Evolutionary conservation across 2,329 filamentous ascomycete genomes (phyloP).

Genomic region (Pseudogymnoascus sp.): DNA sequence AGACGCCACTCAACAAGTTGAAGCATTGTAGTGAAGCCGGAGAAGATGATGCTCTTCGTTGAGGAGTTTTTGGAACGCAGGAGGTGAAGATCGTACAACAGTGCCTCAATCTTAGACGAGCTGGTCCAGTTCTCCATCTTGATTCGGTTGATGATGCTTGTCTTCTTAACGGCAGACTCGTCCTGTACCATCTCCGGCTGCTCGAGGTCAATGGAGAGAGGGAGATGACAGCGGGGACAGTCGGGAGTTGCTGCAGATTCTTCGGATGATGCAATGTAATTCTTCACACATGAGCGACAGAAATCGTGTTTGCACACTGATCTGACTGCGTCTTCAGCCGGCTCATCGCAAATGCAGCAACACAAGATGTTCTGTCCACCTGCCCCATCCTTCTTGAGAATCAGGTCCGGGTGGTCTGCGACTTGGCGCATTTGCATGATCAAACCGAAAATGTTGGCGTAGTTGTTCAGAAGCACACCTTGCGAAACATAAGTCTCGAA

Average conservation of each 20-base stretch:
- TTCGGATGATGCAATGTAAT: slow-evolving; percentile 71
- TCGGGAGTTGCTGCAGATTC: slow-evolving; percentile 53
- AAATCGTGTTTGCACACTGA: slow-evolving; percentile 92
- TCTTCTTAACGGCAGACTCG: slow-evolving; percentile 79
- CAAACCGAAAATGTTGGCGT: slow-evolving; percentile 96
- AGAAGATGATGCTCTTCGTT: slow-evolving; percentile 95
- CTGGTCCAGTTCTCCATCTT: slow-evolving; percentile 99
- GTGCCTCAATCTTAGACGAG: slow-evolving; percentile 93
- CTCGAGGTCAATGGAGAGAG: slow-evolving; percentile 82
- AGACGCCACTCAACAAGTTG: slow-evolving; percentile 96
- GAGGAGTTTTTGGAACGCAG: slow-evolving; percentile 87
- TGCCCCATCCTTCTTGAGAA: slow-evolving; percentile 78
- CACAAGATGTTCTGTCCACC: slow-evolving; percentile 85
- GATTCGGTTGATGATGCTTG: slow-evolving; percentile 95
- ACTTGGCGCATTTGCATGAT: slow-evolving; percentile 99
- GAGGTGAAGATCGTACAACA: slow-evolving; percentile 89
- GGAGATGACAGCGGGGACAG: slow-evolving; percentile 88
- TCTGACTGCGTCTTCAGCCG: slow-evolving; percentile 87
- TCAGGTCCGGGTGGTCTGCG: slow-evolving; percentile 89
- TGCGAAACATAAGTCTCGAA: slow-evolving; percentile 95
- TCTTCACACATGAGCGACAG: slow-evolving; percentile 71
- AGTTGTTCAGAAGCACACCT: slow-evolving; percentile 92
- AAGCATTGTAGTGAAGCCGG: slow-evolving; percentile 94
- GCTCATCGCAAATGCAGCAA: slow-evolving; percentile 93
- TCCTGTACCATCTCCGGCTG: slow-evolving; percentile 94